Evolutionary conservation across 2,329 filamentous ascomycete species (phyloP).

Genomic region (Exophiala sp.): DNA sequence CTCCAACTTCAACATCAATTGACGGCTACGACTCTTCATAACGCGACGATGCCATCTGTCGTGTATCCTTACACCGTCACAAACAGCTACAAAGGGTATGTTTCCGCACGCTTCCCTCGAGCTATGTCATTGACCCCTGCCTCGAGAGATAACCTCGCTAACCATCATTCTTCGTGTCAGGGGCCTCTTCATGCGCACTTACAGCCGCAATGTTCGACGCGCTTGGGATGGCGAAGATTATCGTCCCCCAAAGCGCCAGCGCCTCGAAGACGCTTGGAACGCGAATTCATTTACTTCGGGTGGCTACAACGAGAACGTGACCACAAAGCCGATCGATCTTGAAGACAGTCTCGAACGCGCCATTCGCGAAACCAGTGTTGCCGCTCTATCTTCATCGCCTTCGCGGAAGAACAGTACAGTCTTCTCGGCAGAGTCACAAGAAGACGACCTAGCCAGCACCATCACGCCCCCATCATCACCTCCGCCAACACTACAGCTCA

Average conservation of each 20-base stretch:
- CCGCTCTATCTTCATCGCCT: constrained; percentile 43
- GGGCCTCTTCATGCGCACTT: constrained; percentile 49
- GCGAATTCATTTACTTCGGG: constrained; percentile 12
- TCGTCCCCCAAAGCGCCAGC: constrained; percentile 44
- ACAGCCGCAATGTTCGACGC: constrained; percentile 47
- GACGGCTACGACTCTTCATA: background rate
- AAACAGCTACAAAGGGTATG: constrained; percentile 50
- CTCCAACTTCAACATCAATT: background rate
- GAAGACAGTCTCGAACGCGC: constrained; percentile 47
- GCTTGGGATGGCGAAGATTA: constrained; percentile 45
- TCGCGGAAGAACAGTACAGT: constrained; percentile 46
- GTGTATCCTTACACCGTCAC: constrained; percentile 47
- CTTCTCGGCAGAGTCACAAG: constrained; percentile 43
- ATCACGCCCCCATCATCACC: constrained; percentile 54
- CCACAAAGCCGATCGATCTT: constrained; percentile 33
- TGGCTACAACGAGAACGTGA: constrained; percentile 28
- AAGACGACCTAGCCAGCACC: constrained; percentile 34
- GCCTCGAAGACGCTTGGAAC: constrained; percentile 35
- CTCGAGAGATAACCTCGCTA: constrained; percentile 11
- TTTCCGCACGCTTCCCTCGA: constrained; percentile 7
- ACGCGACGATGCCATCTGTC: constrained; percentile 25
- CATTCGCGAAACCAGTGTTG: constrained; percentile 46
- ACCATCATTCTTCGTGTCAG: constrained; percentile 28
- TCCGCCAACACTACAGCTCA: constrained; percentile 41
- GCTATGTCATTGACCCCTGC: background rate